These are phyloP conservation scores for Colletotrichum tropicicola DNA, from an alignment of 2,329 filamentous ascomycete species.

Conservation along the genomic window DNA sequence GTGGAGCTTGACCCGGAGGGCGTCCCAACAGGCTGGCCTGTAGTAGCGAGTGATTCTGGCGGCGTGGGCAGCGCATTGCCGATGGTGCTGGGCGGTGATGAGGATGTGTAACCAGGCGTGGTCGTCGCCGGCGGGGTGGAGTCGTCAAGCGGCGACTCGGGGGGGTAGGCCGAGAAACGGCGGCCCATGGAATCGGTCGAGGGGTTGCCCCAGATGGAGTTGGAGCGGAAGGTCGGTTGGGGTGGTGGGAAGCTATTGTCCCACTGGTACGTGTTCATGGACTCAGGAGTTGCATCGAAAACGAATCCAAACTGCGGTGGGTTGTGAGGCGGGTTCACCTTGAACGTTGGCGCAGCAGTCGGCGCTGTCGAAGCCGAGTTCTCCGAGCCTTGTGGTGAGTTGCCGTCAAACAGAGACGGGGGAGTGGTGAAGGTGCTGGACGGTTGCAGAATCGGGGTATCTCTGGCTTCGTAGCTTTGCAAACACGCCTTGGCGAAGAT, in stretches of 20 bases:
- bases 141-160: constrained; percentile 55
- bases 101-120: constrained; percentile 33
- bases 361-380: constrained; percentile 42
- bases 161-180: constrained; percentile 71
- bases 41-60: constrained; percentile 51
- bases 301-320: constrained; percentile 67
- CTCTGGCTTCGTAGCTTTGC: constrained; percentile 80
- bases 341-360: constrained; percentile 48
- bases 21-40: not conserved
- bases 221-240: constrained; percentile 69
- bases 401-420: constrained; percentile 57
- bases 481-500: constrained; percentile 87
- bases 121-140: constrained; percentile 42
- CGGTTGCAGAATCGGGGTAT: constrained; percentile 45
- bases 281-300: constrained; percentile 64
- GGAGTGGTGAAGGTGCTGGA: constrained; percentile 51
- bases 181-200: constrained; percentile 63
- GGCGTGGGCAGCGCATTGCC: constrained; percentile 48
- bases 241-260: constrained; percentile 49
- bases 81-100: constrained; percentile 28
- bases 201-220: constrained; percentile 72
- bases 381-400: constrained; percentile 55
- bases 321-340: constrained; percentile 56
- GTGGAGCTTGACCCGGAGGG: constrained; percentile 19
- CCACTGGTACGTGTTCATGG: constrained; percentile 56